Base-by-base conservation (phyloP, 2,329 filamentous ascomycete genomes). In the Thyridium curvatum region DNA sequence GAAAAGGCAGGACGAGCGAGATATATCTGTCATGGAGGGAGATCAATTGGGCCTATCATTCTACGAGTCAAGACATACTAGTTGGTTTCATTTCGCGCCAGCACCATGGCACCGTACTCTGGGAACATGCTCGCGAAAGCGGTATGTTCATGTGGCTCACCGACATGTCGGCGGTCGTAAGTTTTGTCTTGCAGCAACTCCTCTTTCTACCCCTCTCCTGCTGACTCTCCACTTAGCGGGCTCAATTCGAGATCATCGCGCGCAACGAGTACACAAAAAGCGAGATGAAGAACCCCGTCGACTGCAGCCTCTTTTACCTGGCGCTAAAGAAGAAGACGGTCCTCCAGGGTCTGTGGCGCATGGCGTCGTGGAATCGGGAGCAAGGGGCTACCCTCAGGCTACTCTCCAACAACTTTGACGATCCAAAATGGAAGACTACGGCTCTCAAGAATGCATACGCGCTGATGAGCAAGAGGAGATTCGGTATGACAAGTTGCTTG, bases 361-460 rank as follows among this genome's bases (percentile, higher is more conserved):
- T 97, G 77, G 90, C 93, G 6, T 79, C 71, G 31, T 93, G 93
- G 82, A 84, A 94, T 51, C 79, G 75, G 41, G 94, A 98, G 59
- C 93, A 97, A 60, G 68, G 62, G 3, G 80, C 84, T 0, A 98
- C 93, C 0, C 77, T 83, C 43, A 80, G 77, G 44, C 71, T 98
- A 21, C 68, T 98, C 16, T 75, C 83, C n/a, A 94, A 96, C 53
- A 89, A 97, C 58, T 98, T 98, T 59, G 72, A 79, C 4, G 86
- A 95, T 45, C 74, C 82, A 1, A 84, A 86, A 49, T 97, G 93
- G 86, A 85, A 78, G 57, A 94, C 86, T 2, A 80, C 87, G 4
- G 93, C 93, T 1, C 67, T 94, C 43, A 98, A 98, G 63, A 98
- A 98, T 58, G 93, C 93, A 0, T 98, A 96, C 62, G 91, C 93